Evolutionary conservation across 306 rosid genomes (phyloP).

Genomic region (Rosa multiflora): DNA sequence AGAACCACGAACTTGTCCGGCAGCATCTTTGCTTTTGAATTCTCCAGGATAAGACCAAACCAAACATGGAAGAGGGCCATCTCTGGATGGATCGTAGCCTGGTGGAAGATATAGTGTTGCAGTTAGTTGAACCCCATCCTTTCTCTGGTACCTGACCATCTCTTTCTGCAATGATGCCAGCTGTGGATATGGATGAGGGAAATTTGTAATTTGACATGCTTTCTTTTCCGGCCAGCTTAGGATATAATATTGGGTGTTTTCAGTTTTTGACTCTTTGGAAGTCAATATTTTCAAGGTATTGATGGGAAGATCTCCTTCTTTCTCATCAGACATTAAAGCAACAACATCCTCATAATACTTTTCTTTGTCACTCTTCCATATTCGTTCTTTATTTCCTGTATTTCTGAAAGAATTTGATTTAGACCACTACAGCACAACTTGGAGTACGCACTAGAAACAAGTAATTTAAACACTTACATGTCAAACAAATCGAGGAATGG

Average conservation of each 20-base stretch:
- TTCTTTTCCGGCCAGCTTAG: slow-evolving; percentile 83
- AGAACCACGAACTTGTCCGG: slow-evolving; percentile 98
- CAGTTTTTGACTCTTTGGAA: slow-evolving; percentile 97
- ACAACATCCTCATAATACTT: slow-evolving; percentile 81
- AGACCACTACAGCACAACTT: slow-evolving; percentile 29
- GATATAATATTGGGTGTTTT: slow-evolving; percentile 84
- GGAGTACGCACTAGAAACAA: slow-evolving; percentile 18
- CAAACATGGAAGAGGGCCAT: slow-evolving; percentile 96
- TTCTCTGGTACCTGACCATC: slow-evolving; percentile 93
- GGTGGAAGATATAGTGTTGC: slow-evolving; percentile 97
- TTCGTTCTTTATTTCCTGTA: slow-evolving; percentile 82
- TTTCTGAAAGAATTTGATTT: slow-evolving; percentile 67
- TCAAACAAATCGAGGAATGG: slow-evolving; percentile 98
- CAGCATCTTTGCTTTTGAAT: slow-evolving; percentile 98
- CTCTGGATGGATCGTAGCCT: slow-evolving; percentile 76
- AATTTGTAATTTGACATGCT: slow-evolving; percentile 68
- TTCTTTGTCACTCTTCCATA: slow-evolving; percentile 91
- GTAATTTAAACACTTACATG: slow-evolving; percentile 56
- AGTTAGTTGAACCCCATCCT: slow-evolving; percentile 96
- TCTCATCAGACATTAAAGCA: slow-evolving; percentile 90
- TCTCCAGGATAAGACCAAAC: slow-evolving; percentile 99
- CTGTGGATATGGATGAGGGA: slow-evolving; percentile 99
- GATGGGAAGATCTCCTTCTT: slow-evolving; percentile 79
- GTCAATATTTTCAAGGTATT: slow-evolving; percentile 72
- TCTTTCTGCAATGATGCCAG: slow-evolving; percentile 89